Evolutionary conservation across 2,329 filamentous ascomycete species (phyloP).

Genomic region (Nothomitra cinnamomea): DNA sequence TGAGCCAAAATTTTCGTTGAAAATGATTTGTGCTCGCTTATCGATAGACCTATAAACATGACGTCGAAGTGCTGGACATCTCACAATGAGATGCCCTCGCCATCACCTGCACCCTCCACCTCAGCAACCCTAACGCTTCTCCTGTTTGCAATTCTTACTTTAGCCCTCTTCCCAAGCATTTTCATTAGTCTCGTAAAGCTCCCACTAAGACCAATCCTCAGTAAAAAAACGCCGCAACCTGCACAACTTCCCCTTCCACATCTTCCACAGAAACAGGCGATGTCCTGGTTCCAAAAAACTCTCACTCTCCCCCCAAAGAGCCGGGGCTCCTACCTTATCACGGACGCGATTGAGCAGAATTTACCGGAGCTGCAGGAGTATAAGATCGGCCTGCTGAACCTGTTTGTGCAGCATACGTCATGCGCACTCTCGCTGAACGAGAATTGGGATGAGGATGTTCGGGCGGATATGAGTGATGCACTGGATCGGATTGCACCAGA

Average conservation of each 20-base stretch:
- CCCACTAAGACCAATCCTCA: conserved; percentile 23
- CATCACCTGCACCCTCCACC: neutral
- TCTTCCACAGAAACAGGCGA: conserved; percentile 6
- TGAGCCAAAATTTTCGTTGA: neutral
- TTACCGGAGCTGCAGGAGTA: conserved; percentile 70
- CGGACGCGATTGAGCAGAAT: conserved; percentile 50
- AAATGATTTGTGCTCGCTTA: neutral
- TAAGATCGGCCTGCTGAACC: conserved; percentile 70
- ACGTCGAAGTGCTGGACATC: neutral
- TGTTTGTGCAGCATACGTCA: conserved; percentile 92
- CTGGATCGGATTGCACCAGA: conserved; percentile 79
- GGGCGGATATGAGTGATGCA: conserved; percentile 83
- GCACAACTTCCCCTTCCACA: neutral
- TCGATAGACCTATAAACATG: neutral
- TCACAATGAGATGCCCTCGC: neutral
- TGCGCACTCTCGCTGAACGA: conserved; percentile 87
- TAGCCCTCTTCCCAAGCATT: conserved; percentile 31
- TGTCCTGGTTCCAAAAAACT: conserved; percentile 72
- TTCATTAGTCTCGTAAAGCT: conserved; percentile 24
- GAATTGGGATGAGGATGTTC: conserved; percentile 76
- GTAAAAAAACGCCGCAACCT: conserved; percentile 10
- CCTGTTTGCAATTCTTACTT: conserved; percentile 30
- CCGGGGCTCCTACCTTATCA: conserved; percentile 81
- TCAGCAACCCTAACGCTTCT: conserved; percentile 23
- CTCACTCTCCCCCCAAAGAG: conserved; percentile 61